Evolutionary conservation across 2,329 filamentous ascomycete genomes (phyloP), one percentile per base, ranked within the genome.

Genomic region (Biscogniauxia marginata): DNA sequence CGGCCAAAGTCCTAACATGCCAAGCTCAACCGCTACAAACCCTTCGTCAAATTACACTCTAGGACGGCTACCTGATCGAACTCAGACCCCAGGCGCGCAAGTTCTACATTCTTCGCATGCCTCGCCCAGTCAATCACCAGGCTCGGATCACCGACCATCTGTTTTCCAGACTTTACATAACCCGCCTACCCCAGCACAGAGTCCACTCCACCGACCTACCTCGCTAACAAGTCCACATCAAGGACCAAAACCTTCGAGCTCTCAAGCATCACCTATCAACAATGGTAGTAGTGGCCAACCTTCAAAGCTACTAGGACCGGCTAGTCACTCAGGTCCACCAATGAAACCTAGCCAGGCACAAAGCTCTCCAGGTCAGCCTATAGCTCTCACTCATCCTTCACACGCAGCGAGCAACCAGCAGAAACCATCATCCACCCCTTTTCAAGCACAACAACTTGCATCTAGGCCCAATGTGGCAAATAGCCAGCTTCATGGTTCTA

Each of bases 361-460:
- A 9, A n/a, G 7, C 20, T 23, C 46, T 11, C 19, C 34, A 18
- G 45, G 11, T 7, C 25, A 20, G 24, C 53, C 46, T 48, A 21
- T 30, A 34, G 21, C 52, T 47, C 13, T 20, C 9, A 16, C 46
- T 11, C 20, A 30, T 16, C 22, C 30, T 7, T 23, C 53, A 43
- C 53, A 52, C 18, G 48, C 21, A 25, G 5, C 16, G 8, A 52
- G n/a, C 30, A 25, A 13, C 19, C 46, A 60, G 18, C 50, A 52
- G 44, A 49, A 16, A 30, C 46, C 52, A 20, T 45, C 50, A 43
- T 56, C 56, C 16, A 39, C 50, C 39, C 34, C 24, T 45, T 18
- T 50, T 7, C 56, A 56, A 46, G n/a, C 11, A 21, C 44, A 47
- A 18, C 53, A 48, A 20, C 46, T 21, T 20, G 44, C 16, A 49